Base-by-base conservation (phyloP, 768 basidiomycete genomes). In the Lactifluus hygrophoroides region DNA sequence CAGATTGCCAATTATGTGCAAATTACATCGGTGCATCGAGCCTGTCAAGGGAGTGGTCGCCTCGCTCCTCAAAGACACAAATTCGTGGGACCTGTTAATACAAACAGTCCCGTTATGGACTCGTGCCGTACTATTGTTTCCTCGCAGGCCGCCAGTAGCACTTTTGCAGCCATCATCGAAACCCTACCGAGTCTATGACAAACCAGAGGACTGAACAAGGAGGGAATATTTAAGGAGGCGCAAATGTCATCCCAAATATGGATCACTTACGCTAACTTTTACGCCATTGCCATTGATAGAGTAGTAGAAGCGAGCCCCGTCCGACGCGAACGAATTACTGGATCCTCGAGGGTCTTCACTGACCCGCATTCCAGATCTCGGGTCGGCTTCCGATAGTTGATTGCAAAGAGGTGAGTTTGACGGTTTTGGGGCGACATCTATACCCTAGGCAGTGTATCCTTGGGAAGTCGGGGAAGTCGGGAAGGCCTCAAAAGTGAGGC, bases 331-430 rank as follows among this genome's bases (percentile, higher is more conserved):
- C n/a, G n/a, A n/a, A n/a, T n/a, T n/a, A n/a, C n/a, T n/a, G 30
- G 75, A 77, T 27, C 87, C 86, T n/a, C 71, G 52, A 75, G 86
- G 86, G 66, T 89, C 82, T 1, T 86, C 85, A 17, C 88, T 88
- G 5, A 78, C 74, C 14, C 66, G 63, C 6, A 56, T 63, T 1
- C 79, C 69, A 72, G 66, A 13, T 69, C 73, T 16, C 69, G 69
- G 2, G 73, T 55, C 0, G 85, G 86, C 19, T 71, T 73, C 30
- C 84, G 80, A 67, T 89, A 86, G 66, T 89, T 89, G 62, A 89
- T 73, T n/a, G 85, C 72, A 65, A 86, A 88, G 16, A 88, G 73
- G 69, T 4, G 79, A 73, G 55, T 83, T 70, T 3, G 72, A 63
- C 1, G 71, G 63, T 7, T 83, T 82, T 1, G 77, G 73, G 9